phyloP scores from a whole-genome alignment of 2,329 filamentous ascomycete genomes.

The Purpureocillium lavendulum region DNA sequence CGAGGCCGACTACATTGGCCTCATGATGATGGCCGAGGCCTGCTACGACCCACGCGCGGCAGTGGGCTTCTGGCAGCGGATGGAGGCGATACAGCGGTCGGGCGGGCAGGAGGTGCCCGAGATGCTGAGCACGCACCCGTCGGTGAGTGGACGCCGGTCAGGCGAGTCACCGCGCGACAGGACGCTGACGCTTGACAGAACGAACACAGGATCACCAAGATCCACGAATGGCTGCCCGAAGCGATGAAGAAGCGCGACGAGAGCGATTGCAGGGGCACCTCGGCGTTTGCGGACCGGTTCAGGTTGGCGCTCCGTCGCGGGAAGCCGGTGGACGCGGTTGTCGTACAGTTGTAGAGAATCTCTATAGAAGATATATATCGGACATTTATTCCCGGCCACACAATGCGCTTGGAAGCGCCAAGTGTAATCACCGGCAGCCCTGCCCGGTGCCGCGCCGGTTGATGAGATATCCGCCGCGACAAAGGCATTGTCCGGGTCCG shows the following conservation, averaged over 20 bases:
- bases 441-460: too few relatives aligned
- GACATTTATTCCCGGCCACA: too few relatives aligned
- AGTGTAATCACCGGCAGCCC: too few relatives aligned
- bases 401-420: too few relatives aligned
- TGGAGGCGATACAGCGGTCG: constrained; percentile 42
- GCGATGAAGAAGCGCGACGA: constrained; percentile 44
- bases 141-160: constrained; percentile 33
- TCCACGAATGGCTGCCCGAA: constrained; percentile 52
- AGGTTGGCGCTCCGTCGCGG: constrained; percentile 35
- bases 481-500: too few relatives aligned
- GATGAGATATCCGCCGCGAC: too few relatives aligned
- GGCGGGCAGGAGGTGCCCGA: constrained; percentile 50
- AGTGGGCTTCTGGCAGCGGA: constrained; percentile 57
- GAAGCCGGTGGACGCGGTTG: constrained; percentile 6
- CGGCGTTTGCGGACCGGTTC: constrained; percentile 45
- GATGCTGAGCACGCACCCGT: constrained; percentile 70
- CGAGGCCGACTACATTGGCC: constrained; percentile 72
- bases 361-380: too few relatives aligned
- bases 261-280: constrained; percentile 46
- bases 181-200: constrained; percentile 31
- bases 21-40: constrained; percentile 76
- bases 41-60: constrained; percentile 67
- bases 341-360: background rate
- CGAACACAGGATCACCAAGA: constrained; percentile 55
- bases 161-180: too few relatives aligned